Evolutionary conservation across 2,329 filamentous ascomycete genomes (phyloP).

Genomic region (Orbilia oligospora): DNA sequence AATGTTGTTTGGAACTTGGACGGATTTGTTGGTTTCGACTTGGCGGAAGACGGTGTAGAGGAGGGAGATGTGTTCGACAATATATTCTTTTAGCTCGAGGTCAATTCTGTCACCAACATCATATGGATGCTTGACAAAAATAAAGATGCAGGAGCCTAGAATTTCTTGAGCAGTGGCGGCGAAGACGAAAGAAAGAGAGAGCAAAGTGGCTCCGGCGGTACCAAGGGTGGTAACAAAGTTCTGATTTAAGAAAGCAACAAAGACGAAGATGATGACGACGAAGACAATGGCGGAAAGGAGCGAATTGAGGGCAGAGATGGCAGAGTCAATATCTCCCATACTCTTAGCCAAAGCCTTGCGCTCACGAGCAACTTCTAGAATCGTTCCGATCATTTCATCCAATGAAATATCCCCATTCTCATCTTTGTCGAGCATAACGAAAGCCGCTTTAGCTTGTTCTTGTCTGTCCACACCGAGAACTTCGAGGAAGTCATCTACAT

Average conservation of each 20-base stretch:
- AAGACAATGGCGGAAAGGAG: conserved; percentile 86
- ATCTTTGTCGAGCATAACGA: conserved; percentile 84
- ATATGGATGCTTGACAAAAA: conserved; percentile 98
- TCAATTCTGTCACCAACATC: conserved; percentile 96
- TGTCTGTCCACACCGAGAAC: conserved; percentile 83
- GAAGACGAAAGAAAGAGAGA: conserved; percentile 98
- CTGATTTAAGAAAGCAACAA: conserved; percentile 88
- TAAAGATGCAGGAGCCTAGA: conserved; percentile 97
- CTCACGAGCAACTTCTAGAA: conserved; percentile 85
- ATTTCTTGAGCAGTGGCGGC: conserved; percentile 92
- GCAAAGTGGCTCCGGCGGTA: conserved; percentile 89
- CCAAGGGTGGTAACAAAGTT: conserved; percentile 87
- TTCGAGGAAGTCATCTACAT: conserved; percentile 84
- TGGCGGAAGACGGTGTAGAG: conserved; percentile 93
- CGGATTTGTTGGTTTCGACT: conserved; percentile 83
- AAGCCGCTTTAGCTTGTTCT: conserved; percentile 87
- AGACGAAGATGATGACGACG: conserved; percentile 85
- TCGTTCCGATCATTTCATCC: conserved; percentile 92
- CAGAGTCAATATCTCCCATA: conserved; percentile 87
- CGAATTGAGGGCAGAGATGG: conserved; percentile 86
- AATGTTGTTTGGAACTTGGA: conserved; percentile 89
- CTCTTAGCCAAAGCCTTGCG: conserved; percentile 90
- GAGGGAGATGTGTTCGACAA: conserved; percentile 94
- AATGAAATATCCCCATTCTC: conserved; percentile 93
- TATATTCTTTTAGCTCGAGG: conserved; percentile 75